phyloP scores from a whole-genome alignment of 2,329 filamentous ascomycete genomes.

The Fusarium xyrophilum region DNA sequence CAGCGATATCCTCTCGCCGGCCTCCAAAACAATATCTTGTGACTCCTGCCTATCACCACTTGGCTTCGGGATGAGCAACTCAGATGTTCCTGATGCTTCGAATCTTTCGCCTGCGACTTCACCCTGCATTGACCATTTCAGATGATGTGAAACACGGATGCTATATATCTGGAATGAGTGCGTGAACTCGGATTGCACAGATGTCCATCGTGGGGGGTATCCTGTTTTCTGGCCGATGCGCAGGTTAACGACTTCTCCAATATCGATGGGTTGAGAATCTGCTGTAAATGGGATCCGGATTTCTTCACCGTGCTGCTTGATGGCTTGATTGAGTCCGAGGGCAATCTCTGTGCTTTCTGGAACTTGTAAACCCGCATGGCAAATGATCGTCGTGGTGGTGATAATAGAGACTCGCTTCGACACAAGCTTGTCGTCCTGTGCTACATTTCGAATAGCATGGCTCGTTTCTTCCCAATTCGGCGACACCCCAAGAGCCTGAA shows the following conservation, averaged over 20 bases:
- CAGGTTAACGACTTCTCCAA: constrained; percentile 13
- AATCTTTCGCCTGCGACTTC: background rate
- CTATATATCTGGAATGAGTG: constrained; percentile 40
- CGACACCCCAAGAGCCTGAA: constrained; percentile 20
- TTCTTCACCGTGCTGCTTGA: fast-evolving
- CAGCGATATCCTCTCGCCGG: fast-evolving
- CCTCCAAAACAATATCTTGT: background rate
- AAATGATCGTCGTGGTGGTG: background rate
- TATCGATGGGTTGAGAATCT: background rate
- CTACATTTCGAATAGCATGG: constrained; percentile 6
- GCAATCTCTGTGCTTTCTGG: background rate
- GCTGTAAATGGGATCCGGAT: constrained; percentile 10
- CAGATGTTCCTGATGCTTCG: background rate
- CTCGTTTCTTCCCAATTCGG: constrained; percentile 27
- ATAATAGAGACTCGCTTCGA: constrained; percentile 1
- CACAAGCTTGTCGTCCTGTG: constrained; percentile 23
- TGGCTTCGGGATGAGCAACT: background rate
- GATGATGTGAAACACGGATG: constrained; percentile 33
- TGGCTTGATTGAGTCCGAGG: background rate
- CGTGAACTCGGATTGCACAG: background rate
- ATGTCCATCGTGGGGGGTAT: background rate
- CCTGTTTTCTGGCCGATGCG: background rate
- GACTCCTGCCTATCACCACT: background rate
- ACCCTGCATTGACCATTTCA: constrained; percentile 25
- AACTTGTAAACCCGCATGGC: background rate